Base-by-base conservation (phyloP, 1,139 yeast species). In the Geotrichum macrosporum region DNA sequence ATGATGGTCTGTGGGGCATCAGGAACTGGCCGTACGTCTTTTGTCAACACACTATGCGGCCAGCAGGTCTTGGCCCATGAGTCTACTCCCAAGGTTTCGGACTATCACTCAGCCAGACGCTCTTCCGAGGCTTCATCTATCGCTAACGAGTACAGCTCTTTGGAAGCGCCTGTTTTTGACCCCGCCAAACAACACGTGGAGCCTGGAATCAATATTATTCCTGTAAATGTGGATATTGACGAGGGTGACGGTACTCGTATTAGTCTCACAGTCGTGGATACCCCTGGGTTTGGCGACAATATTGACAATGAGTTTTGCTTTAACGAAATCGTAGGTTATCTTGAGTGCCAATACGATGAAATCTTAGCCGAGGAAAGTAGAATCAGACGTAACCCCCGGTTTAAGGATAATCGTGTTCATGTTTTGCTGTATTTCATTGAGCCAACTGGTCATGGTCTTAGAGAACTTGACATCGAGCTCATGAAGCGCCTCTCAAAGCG, bases 301-400 rank as follows among this genome's bases (percentile, higher is more conserved):
- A 71, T 83, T 58, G 80, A 78, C 60, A 81, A 80, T 67, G 70
- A 77, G 27, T 80, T 79, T 55, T 74, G 86, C 58, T 84, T 84
- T 61, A 74, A 73, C 35, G 84, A 84, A 56, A 81, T 88, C 53
- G 79, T 81, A 48, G 78, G 78, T 53, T 87, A 80, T 64, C 71
- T 88, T 56, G 88, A 84, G 60, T 87, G 82, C 62, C 96, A 88
- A 65, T 87, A 84, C 64, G 96, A 89, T 67, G 88, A 86, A 60
- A 89, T 88, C 41, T 72, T 89, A 58, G 82, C 92, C 13, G 96
- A 89, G 65, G 96, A 89, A 64, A 83, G 95, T 24, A 76, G 95
- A 57, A 86, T 89, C 56, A 81, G 86, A 67, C 80, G 97, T 69
- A 82, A 82, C 63, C 89, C 89, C 3, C 66, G 88, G 42, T 82